Conservation (phyloP, 106 monocot genomes). For the Apostasia ramifera region DNA sequence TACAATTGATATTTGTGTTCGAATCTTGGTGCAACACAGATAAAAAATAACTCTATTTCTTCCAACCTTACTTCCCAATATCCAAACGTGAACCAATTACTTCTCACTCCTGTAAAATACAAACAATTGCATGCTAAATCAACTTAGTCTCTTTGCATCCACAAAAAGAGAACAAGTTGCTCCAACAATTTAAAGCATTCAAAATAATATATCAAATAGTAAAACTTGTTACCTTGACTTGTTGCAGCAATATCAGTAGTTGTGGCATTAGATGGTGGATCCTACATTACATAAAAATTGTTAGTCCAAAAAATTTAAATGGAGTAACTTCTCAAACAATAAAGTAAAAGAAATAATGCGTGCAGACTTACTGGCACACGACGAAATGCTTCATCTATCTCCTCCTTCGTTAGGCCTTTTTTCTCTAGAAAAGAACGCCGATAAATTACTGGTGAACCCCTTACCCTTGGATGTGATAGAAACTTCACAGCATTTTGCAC, state of each 20-base stretch:
- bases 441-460: conserved; percentile 70
- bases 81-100: too few species aligned
- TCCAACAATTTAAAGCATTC: neutral
- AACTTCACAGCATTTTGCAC: conserved; percentile 96
- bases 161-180: neutral
- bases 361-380: conserved; percentile 77
- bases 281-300: conserved; percentile 37
- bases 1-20: too few species aligned
- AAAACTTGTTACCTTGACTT: conserved; percentile 49
- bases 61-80: too few species aligned
- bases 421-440: conserved; percentile 92
- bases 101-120: too few species aligned
- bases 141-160: neutral
- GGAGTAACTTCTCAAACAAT: neutral
- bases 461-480: conserved; percentile 91
- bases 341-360: neutral
- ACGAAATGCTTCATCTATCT: conserved; percentile 98
- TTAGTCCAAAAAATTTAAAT: neutral
- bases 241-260: conserved; percentile 27
- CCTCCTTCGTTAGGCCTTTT: conserved; percentile 90
- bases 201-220: neutral
- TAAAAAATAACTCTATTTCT: too few species aligned
- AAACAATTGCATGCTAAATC: too few species aligned
- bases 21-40: too few species aligned
- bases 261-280: conserved; percentile 65